These are phyloP conservation scores for Brassica cretica DNA, from an alignment of 345 rosid genomes.

Conservation along the genomic window DNA sequence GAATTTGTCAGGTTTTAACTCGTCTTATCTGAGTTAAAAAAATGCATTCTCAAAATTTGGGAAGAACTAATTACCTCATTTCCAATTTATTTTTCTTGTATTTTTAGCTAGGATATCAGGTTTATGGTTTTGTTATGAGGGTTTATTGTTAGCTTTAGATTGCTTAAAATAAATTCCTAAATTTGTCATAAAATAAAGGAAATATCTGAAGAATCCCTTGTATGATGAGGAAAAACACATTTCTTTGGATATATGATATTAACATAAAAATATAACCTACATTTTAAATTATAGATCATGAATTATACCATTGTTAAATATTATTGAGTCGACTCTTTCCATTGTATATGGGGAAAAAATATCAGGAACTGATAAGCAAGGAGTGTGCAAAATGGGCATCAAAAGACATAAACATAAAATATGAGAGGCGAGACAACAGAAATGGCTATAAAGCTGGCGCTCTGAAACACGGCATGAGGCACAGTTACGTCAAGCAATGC, in stretches of 20 bases:
- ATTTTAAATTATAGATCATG: not conserved
- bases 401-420: constrained; percentile 33
- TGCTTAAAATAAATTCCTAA: not conserved
- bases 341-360: not conserved
- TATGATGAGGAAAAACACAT: not conserved
- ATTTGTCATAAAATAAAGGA: not conserved
- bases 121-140: not conserved
- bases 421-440: constrained; percentile 41
- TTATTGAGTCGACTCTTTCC: not conserved
- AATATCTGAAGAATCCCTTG: not conserved
- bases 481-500: constrained; percentile 45
- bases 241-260: not conserved
- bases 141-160: not conserved
- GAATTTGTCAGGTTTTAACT: not conserved
- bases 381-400: constrained; percentile 38
- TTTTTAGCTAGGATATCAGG: not conserved
- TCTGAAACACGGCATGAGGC: constrained; percentile 54
- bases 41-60: not conserved
- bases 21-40: not conserved
- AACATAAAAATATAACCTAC: not conserved
- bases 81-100: too few species aligned
- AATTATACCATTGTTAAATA: not conserved
- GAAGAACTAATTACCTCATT: not conserved
- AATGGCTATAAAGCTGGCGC: constrained; percentile 59
- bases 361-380: constrained; percentile 23